phyloP scores from a whole-genome alignment of 495 filamentous ascomycete species.

The Annulohypoxylon maeteangense region DNA sequence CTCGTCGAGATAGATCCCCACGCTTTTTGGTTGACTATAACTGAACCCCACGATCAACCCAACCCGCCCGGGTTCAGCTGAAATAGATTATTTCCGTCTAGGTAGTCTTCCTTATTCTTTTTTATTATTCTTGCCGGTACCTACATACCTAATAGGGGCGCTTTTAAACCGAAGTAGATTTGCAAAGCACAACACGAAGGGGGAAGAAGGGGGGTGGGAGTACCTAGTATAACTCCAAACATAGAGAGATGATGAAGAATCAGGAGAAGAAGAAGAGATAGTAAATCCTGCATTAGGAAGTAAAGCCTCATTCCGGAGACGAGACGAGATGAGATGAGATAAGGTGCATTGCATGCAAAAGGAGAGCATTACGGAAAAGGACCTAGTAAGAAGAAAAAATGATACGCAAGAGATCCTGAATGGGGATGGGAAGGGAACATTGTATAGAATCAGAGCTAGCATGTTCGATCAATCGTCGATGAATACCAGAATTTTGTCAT shows the following conservation, averaged over 20 bases:
- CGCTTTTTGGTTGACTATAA: background rate
- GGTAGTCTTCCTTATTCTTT: background rate
- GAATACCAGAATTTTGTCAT: conserved; percentile 39
- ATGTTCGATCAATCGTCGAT: conserved; percentile 21
- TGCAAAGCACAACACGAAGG: background rate
- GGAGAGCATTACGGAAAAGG: background rate
- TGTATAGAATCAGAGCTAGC: conserved; percentile 42
- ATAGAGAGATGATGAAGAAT: background rate
- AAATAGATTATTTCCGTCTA: background rate
- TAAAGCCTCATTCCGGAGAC: background rate
- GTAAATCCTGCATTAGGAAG: background rate
- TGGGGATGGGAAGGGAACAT: conserved; percentile 22
- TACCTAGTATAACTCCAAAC: background rate
- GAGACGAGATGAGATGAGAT: background rate
- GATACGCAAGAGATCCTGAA: conserved; percentile 10
- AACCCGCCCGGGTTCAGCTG: background rate
- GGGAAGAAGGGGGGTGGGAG: no score
- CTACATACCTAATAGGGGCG: background rate
- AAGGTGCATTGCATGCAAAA: background rate
- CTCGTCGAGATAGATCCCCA: background rate
- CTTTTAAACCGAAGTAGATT: background rate
- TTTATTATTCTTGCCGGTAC: background rate
- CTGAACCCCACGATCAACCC: background rate
- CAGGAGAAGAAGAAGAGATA: background rate
- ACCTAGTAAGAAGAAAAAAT: background rate